These are phyloP conservation scores for Zygosaccharomyces kombuchaensis DNA, from an alignment of 805 yeast genomes.

Conservation along the genomic window DNA sequence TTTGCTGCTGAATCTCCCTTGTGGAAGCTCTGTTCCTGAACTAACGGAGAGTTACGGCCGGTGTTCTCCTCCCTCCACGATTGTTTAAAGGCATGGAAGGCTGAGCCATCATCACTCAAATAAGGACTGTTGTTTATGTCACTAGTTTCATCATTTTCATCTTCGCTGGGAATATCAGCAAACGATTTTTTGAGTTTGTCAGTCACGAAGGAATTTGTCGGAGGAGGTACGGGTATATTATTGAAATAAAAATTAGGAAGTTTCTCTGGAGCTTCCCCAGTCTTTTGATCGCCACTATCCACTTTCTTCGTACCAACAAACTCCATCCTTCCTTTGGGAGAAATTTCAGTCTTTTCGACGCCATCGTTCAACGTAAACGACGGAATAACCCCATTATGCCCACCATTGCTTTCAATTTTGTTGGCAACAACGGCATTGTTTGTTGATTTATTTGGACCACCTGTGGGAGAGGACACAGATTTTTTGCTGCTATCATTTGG, in stretches of 20 bases:
- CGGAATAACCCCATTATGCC: background rate
- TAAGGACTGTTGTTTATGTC: conserved; percentile 10
- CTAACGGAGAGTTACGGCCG: background rate
- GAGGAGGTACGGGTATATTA: conserved; percentile 9
- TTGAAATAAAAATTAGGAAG: conserved; percentile 6
- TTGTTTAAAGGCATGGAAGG: conserved; percentile 23
- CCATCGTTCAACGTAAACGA: conserved; percentile 4
- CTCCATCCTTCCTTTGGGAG: background rate
- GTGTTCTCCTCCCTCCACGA: conserved; percentile 8
- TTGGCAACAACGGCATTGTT: no score
- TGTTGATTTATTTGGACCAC: no score
- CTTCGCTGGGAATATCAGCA: conserved; percentile 16
- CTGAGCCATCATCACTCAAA: conserved; percentile 20
- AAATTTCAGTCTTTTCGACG: background rate
- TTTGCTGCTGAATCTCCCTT: background rate
- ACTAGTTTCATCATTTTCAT: conserved; percentile 15
- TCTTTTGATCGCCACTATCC: background rate
- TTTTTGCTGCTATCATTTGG: no score
- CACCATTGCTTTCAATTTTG: background rate
- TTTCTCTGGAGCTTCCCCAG: conserved; percentile 1
- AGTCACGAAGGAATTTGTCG: conserved; percentile 14
- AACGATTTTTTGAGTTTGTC: conserved; percentile 14
- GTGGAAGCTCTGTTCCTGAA: conserved; percentile 1
- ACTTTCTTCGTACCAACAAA: background rate
- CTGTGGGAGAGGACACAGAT: no score